Base-by-base conservation (phyloP, 2,329 filamentous ascomycete species). In the Pyricularia grisea region DNA sequence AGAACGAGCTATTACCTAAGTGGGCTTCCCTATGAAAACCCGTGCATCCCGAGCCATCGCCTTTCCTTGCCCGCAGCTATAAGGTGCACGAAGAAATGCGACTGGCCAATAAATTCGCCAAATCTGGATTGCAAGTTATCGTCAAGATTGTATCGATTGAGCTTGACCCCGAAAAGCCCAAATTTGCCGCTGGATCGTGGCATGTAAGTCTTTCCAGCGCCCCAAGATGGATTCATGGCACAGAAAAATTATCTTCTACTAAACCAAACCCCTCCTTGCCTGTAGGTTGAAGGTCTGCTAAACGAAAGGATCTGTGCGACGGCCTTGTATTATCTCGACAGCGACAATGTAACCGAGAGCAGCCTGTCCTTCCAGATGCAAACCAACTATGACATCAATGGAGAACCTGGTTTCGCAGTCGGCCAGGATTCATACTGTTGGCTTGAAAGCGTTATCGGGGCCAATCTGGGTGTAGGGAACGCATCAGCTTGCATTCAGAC, bases 131-230 rank as follows among this genome's bases (percentile, higher is more conserved):
- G 3, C 88, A 91, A 72, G 76, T 91, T 50, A 87, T 91, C 67
- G 83, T 90, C 36, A 90, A 90, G 73, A 79, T 91, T 71, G 82
- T 86, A 1, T 84, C 81, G 50, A 84, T 90, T 67, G 80, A 88
- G 61, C 79, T 90, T 1, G 86, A 82, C 0, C 86, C 87, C 0
- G 83, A 85, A 11, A 83, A 85, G 36, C 84, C 85, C 0, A 74
- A 74, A 0, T 88, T 84, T 71, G 73, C 77, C 0, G 79, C 77
- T 31, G 66, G 66, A 3, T 82, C 82, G 1, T 87, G 83, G 83
- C 84, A 85, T 70, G 77, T 83, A 64, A 70, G 74, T 71, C 17
- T 36, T 55, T 20, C 10, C 58, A 4, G 7, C 3, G 31, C 67
- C 27, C 14, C 12, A 6, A 61, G 4, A 23, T 20, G 7, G n/a